Conservation (phyloP, 345 rosid species). For the Moricandia moricandioides region DNA sequence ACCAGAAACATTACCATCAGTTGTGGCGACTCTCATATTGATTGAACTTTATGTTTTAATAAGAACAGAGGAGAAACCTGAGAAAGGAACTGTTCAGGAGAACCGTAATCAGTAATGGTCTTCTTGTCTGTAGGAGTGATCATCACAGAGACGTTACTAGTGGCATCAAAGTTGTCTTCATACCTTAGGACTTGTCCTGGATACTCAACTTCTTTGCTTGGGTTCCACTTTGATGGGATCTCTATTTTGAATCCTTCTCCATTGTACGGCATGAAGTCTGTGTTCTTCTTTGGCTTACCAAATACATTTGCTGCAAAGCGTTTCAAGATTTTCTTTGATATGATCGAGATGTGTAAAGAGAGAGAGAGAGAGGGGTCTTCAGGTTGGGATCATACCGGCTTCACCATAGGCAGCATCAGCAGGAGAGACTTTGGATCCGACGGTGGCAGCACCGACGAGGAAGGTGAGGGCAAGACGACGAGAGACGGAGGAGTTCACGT, state of each 20-base stretch:
- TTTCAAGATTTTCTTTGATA: conserved; percentile 7
- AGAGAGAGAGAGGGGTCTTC: not conserved
- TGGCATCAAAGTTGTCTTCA: conserved; percentile 87
- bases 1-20: conserved; percentile 5
- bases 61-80: conserved; percentile 40
- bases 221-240: conserved; percentile 93
- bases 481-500: conserved; percentile 42
- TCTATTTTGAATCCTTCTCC: conserved; percentile 75
- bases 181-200: conserved; percentile 87
- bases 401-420: conserved; percentile 98
- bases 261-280: conserved; percentile 64
- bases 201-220: conserved; percentile 85
- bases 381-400: conserved; percentile 50
- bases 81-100: conserved; percentile 74
- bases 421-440: conserved; percentile 81
- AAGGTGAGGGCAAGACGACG: conserved; percentile 81
- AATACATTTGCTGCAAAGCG: conserved; percentile 72
- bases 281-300: conserved; percentile 85
- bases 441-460: conserved; percentile 74
- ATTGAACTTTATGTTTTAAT: not conserved
- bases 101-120: conserved; percentile 73
- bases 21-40: not conserved
- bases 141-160: conserved; percentile 56
- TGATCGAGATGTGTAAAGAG: not conserved
- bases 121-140: conserved; percentile 83